phyloP scores from a whole-genome alignment of 2,329 filamentous ascomycete species.

The Aureobasidium leucospermi region DNA sequence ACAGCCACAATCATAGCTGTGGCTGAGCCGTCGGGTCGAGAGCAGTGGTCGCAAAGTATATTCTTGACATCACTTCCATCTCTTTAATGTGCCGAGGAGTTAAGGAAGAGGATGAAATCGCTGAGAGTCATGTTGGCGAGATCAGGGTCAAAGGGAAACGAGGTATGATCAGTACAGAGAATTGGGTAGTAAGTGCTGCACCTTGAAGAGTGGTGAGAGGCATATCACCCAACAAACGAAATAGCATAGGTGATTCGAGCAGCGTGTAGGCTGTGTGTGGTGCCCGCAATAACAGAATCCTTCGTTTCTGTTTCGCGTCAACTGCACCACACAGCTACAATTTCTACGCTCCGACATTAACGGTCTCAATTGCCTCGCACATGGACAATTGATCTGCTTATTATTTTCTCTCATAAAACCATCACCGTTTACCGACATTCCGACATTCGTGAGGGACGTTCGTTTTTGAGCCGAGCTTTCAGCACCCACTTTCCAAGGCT shows the following conservation, averaged over 20 bases:
- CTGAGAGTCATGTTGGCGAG: background rate
- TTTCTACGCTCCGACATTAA: background rate
- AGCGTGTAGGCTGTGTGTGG: background rate
- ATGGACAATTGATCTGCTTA: background rate
- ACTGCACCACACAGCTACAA: background rate
- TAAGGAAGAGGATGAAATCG: background rate
- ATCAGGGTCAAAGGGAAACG: background rate
- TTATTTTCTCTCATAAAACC: background rate
- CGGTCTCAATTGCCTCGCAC: background rate
- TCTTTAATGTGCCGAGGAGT: conserved; percentile 1
- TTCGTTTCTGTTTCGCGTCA: background rate
- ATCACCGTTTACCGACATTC: conserved; percentile 4
- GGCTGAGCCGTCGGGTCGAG: background rate
- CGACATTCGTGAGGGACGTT: background rate
- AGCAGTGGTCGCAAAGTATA: conserved; percentile 1
- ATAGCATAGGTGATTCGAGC: background rate
- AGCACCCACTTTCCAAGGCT: background rate
- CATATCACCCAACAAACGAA: background rate
- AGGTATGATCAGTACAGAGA: background rate
- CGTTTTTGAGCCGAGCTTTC: background rate
- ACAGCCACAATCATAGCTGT: background rate
- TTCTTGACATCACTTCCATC: background rate
- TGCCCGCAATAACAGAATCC: background rate
- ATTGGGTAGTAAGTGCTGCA: background rate
- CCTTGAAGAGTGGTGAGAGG: background rate